Evolutionary conservation across 2,329 filamentous ascomycete genomes (phyloP).

Genomic region (Fulvia fulva): DNA sequence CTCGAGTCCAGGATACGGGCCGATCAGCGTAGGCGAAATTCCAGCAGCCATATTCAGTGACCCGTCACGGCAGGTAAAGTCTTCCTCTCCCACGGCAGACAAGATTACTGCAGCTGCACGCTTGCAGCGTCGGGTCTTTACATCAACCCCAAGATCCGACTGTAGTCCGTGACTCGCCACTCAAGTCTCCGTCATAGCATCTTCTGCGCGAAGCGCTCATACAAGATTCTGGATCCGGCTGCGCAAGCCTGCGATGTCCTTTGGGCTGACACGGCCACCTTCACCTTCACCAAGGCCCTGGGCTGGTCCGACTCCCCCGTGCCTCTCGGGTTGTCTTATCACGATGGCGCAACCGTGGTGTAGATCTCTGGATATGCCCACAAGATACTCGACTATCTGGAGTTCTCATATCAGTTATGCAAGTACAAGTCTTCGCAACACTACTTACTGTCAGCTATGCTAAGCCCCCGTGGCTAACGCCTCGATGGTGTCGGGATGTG

Average conservation of each 20-base stretch:
- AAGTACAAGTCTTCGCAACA: not conserved
- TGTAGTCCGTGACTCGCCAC: not conserved
- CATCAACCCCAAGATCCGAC: not conserved
- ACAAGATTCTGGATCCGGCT: not conserved
- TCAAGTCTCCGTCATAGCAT: not conserved
- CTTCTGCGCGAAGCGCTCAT: not conserved
- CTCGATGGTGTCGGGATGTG: not conserved
- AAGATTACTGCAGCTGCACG: not conserved
- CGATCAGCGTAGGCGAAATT: slow-evolving; percentile 1
- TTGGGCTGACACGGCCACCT: not conserved
- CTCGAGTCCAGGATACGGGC: slow-evolving; percentile 3
- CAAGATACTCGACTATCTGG: not conserved
- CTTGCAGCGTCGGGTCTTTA: not conserved
- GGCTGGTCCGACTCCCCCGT: too few species aligned
- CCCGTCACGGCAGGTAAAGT: not conserved
- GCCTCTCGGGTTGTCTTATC: too few species aligned
- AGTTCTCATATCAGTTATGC: not conserved
- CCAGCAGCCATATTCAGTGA: not conserved
- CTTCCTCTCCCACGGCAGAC: not conserved
- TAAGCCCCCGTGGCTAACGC: not conserved
- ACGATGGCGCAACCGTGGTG: not conserved
- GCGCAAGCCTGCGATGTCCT: not conserved
- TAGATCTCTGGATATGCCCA: not conserved
- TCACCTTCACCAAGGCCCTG: too few species aligned
- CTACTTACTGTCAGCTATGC: not conserved